Conservation (phyloP, 257 asterid genomes). For the Capsicum pubescens region DNA sequence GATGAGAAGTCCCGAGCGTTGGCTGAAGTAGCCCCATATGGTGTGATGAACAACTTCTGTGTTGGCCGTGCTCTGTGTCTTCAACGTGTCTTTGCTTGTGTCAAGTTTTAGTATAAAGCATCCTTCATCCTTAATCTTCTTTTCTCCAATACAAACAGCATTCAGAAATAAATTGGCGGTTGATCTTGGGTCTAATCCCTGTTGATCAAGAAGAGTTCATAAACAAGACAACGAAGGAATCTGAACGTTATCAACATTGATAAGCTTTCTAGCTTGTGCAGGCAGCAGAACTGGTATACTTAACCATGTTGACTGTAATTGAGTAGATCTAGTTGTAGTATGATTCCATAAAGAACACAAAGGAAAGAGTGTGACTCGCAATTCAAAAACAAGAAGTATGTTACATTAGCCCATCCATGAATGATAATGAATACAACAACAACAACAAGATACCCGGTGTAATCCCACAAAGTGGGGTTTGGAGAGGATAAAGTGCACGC, state of each 20-base stretch:
- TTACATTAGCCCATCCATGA: background rate
- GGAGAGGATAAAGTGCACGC: too few relatives aligned
- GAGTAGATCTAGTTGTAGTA: background rate
- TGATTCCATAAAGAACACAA: background rate
- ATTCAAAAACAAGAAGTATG: background rate
- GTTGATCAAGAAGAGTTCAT: slow-evolving; percentile 12
- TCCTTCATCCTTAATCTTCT: slow-evolving; percentile 56
- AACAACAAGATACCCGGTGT: too few relatives aligned
- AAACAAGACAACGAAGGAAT: background rate
- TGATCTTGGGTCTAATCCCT: slow-evolving; percentile 95
- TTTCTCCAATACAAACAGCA: slow-evolving; percentile 84
- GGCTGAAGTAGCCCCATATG: slow-evolving; percentile 92
- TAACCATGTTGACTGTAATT: background rate
- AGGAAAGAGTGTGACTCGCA: background rate
- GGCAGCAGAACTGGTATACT: background rate
- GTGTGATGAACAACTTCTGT: slow-evolving; percentile 79
- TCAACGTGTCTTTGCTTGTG: slow-evolving; percentile 56
- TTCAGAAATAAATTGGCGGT: slow-evolving; percentile 81
- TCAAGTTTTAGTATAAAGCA: slow-evolving; percentile 80
- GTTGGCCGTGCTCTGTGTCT: slow-evolving; percentile 73
- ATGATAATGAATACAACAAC: background rate
- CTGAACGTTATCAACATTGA: background rate
- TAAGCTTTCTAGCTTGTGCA: background rate
- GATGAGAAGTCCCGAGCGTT: slow-evolving; percentile 70
- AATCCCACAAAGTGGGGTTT: too few relatives aligned